These are phyloP conservation scores for Rhynchosporium graminicola DNA, from an alignment of 2,329 filamentous ascomycete species.

Conservation along the genomic window DNA sequence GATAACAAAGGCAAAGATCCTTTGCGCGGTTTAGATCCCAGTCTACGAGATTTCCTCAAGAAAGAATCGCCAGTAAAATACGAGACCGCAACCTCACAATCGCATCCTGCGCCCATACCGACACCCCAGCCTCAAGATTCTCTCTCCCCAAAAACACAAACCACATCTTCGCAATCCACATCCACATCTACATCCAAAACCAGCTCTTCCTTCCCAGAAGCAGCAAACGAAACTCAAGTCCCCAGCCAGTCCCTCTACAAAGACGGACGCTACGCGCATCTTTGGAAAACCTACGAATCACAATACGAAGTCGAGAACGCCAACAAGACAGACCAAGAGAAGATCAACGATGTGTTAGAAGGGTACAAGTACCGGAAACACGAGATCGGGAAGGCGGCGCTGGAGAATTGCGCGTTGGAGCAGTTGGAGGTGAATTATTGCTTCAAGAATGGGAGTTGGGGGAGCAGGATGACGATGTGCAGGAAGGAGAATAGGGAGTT, in stretches of 20 bases:
- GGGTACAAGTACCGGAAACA: slow-evolving; percentile 81
- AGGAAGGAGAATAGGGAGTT: slow-evolving; percentile 73
- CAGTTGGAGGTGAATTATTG: slow-evolving; percentile 82
- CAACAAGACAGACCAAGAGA: slow-evolving; percentile 75
- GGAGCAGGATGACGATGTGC: slow-evolving; percentile 77
- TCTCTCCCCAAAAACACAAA: slow-evolving; percentile 15
- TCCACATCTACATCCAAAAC: too few relatives aligned
- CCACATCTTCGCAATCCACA: not conserved
- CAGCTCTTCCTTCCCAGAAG: not conserved
- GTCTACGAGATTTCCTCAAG: slow-evolving; percentile 64
- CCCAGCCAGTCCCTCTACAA: slow-evolving; percentile 57
- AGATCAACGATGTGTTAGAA: slow-evolving; percentile 76
- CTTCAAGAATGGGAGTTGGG: slow-evolving; percentile 70
- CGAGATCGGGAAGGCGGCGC: slow-evolving; percentile 74
- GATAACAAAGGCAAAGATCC: slow-evolving; percentile 48
- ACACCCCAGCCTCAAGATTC: slow-evolving; percentile 15
- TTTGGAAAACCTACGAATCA: slow-evolving; percentile 91
- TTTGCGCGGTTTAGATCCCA: slow-evolving; percentile 62
- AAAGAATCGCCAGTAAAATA: slow-evolving; percentile 62
- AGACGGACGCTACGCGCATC: slow-evolving; percentile 76
- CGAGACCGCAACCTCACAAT: slow-evolving; percentile 25
- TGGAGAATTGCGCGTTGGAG: slow-evolving; percentile 92
- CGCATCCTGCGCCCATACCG: slow-evolving; percentile 9
- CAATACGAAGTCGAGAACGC: slow-evolving; percentile 68
- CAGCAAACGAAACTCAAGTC: slow-evolving; percentile 23